These are phyloP conservation scores for Botrytis tulipae DNA, from an alignment of 2,329 filamentous ascomycete genomes.

Conservation along the genomic window DNA sequence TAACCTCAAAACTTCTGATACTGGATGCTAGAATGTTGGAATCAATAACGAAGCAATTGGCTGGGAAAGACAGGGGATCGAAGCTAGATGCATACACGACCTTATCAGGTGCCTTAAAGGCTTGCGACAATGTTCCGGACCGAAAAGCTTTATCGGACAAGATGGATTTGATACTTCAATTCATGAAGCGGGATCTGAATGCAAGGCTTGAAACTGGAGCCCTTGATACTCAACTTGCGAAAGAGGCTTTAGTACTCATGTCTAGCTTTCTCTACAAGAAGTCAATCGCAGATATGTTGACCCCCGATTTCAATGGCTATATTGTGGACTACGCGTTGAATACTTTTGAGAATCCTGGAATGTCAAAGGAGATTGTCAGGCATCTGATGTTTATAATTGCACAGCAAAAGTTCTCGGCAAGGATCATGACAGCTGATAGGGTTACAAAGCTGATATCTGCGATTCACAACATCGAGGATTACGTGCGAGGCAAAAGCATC, in stretches of 20 bases:
- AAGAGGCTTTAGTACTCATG: slow-evolving; percentile 75
- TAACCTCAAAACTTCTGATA: background rate
- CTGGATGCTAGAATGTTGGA: slow-evolving; percentile 71
- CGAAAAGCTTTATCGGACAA: slow-evolving; percentile 70
- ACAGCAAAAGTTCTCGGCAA: slow-evolving; percentile 73
- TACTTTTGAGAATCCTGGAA: slow-evolving; percentile 64
- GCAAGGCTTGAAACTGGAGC: slow-evolving; percentile 55
- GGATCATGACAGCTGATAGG: slow-evolving; percentile 70
- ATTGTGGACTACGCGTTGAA: slow-evolving; percentile 78
- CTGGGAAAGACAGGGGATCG: slow-evolving; percentile 66
- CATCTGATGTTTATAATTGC: slow-evolving; percentile 79
- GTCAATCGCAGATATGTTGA: slow-evolving; percentile 66
- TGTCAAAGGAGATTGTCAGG: slow-evolving; percentile 75
- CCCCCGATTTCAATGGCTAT: slow-evolving; percentile 76
- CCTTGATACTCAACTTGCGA: slow-evolving; percentile 67
- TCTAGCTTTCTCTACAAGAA: slow-evolving; percentile 73
- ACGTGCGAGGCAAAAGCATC: slow-evolving; percentile 77
- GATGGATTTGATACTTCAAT: slow-evolving; percentile 74
- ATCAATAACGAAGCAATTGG: slow-evolving; percentile 78
- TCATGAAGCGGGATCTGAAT: slow-evolving; percentile 78
- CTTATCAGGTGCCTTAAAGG: slow-evolving; percentile 71
- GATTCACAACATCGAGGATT: slow-evolving; percentile 69
- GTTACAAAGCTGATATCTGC: slow-evolving; percentile 68
- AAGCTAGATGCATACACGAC: slow-evolving; percentile 85
- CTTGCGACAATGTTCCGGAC: slow-evolving; percentile 80